These are phyloP conservation scores for Logfia minima DNA, from an alignment of 129 eudicot genomes.

Conservation along the genomic window DNA sequence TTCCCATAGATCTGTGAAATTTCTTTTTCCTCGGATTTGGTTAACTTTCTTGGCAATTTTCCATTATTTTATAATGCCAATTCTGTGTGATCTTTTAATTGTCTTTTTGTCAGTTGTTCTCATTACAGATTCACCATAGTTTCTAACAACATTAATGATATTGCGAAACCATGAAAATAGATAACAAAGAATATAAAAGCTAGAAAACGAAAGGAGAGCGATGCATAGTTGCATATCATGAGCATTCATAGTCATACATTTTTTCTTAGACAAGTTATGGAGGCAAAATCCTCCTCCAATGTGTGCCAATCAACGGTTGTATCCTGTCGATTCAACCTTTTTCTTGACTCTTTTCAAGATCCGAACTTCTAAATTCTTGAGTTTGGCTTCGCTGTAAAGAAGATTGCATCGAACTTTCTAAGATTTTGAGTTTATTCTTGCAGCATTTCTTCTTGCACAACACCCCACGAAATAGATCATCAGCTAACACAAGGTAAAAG, in stretches of 20 bases:
- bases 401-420: slow-evolving; percentile 31
- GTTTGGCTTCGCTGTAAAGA: background rate
- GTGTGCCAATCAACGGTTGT: slow-evolving; percentile 10
- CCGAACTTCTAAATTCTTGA: background rate
- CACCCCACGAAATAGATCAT: slow-evolving; percentile 86
- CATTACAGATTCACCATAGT: too few species aligned
- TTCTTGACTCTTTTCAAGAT: slow-evolving; percentile 20
- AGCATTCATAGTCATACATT: background rate
- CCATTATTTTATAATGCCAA: too few species aligned
- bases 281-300: background rate
- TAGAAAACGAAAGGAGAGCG: background rate
- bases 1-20: too few species aligned
- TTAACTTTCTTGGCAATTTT: too few species aligned
- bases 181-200: slow-evolving; percentile 7
- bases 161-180: background rate
- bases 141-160: too few species aligned
- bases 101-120: too few species aligned
- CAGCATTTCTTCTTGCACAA: slow-evolving; percentile 86
- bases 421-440: slow-evolving; percentile 52
- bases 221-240: background rate
- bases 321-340: slow-evolving; percentile 2
- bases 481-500: slow-evolving; percentile 42
- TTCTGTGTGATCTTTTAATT: too few species aligned
- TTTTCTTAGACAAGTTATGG: slow-evolving; percentile 6
- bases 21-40: too few species aligned